phyloP scores from a whole-genome alignment of 805 yeast species.

The Zygosaccharomyces lentus region DNA sequence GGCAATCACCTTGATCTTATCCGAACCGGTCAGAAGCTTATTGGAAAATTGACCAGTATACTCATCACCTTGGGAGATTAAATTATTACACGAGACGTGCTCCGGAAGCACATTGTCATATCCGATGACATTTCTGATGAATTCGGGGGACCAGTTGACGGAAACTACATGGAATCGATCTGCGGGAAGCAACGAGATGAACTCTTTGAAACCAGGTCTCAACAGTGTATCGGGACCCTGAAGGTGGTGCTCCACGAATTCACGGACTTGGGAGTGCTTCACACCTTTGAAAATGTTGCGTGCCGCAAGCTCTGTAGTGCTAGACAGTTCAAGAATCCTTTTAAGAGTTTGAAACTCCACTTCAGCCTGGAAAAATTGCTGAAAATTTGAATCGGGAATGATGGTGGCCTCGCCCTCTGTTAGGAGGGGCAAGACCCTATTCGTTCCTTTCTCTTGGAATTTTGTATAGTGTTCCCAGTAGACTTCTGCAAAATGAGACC shows the following conservation, averaged over 20 bases:
- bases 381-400: slow-evolving; percentile 15
- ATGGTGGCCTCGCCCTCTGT: neutral
- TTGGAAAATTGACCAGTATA: slow-evolving; percentile 28
- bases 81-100: slow-evolving; percentile 26
- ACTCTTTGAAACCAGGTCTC: slow-evolving; percentile 18
- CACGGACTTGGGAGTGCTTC: slow-evolving; percentile 13
- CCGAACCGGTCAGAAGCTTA: slow-evolving; percentile 26
- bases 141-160: slow-evolving; percentile 32
- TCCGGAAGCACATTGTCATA: slow-evolving; percentile 2
- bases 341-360: slow-evolving; percentile 16
- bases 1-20: slow-evolving; percentile 21
- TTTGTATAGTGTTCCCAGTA: slow-evolving; percentile 21
- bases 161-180: slow-evolving; percentile 24
- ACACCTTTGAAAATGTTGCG: slow-evolving; percentile 20
- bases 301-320: slow-evolving; percentile 24
- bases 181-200: slow-evolving; percentile 6
- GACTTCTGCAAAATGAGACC: slow-evolving; percentile 26
- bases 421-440: slow-evolving; percentile 16
- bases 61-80: slow-evolving; percentile 7
- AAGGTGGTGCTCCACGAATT: slow-evolving; percentile 9
- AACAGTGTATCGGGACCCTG: slow-evolving; percentile 7
- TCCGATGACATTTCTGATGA: slow-evolving; percentile 22
- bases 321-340: slow-evolving; percentile 23
- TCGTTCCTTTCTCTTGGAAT: slow-evolving; percentile 4
- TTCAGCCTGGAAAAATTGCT: slow-evolving; percentile 16